Evolutionary conservation across 2,329 filamentous ascomycete species (phyloP).

Genomic region (Metarhizium humberi): DNA sequence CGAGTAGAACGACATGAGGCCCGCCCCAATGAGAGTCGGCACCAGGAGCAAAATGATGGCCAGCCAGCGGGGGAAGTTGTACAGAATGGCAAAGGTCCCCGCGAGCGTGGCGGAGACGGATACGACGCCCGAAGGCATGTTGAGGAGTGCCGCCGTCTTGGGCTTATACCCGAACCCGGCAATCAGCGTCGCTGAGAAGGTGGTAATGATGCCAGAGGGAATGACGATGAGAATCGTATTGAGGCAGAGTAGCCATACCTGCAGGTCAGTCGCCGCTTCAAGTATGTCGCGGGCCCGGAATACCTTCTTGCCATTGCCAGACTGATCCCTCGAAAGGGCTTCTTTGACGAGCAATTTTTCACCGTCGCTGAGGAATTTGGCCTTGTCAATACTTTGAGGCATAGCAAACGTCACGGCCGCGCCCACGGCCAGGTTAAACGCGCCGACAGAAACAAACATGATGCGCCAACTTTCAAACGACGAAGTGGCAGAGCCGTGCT

Average conservation of each 20-base stretch:
- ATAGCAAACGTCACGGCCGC: slow-evolving; percentile 32
- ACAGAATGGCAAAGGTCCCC: slow-evolving; percentile 15
- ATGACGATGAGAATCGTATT: slow-evolving; percentile 14
- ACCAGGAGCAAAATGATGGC: slow-evolving; percentile 14
- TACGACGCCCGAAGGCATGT: slow-evolving; percentile 18
- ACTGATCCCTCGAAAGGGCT: slow-evolving; percentile 40
- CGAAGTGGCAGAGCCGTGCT: slow-evolving; percentile 27
- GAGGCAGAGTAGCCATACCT: slow-evolving; percentile 30
- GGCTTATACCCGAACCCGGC: slow-evolving; percentile 24
- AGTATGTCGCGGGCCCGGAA: slow-evolving; percentile 30
- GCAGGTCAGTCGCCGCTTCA: slow-evolving; percentile 30
- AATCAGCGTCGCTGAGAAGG: slow-evolving; percentile 21
- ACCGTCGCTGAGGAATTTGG: slow-evolving; percentile 8
- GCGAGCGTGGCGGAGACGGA: slow-evolving; percentile 13
- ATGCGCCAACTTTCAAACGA: slow-evolving; percentile 35
- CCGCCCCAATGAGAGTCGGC: slow-evolving; percentile 13
- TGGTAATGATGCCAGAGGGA: slow-evolving; percentile 23
- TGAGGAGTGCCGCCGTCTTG: slow-evolving; percentile 36
- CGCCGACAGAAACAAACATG: slow-evolving; percentile 43
- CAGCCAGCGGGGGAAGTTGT: slow-evolving; percentile 18
- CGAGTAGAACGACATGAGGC: slow-evolving; percentile 18
- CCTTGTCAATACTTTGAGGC: slow-evolving; percentile 22
- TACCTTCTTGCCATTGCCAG: slow-evolving; percentile 30
- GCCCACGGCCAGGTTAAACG: slow-evolving; percentile 35
- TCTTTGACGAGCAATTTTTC: slow-evolving; percentile 38